These are phyloP conservation scores for Cyberlindnera maclurae DNA, from an alignment of 805 yeast genomes.

Conservation along the genomic window DNA sequence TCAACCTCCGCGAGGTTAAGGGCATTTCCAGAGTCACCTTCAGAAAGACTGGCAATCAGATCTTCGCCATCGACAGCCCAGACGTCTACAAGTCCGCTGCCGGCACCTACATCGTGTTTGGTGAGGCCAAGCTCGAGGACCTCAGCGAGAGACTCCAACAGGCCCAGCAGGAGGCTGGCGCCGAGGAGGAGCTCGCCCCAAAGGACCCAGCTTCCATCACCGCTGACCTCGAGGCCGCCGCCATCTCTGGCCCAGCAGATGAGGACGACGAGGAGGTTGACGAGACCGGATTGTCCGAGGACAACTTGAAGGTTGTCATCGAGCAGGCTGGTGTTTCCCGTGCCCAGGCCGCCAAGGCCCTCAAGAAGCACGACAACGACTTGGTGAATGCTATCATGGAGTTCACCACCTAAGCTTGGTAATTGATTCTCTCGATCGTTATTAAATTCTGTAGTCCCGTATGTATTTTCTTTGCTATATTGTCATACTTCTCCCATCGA, in stretches of 20 bases:
- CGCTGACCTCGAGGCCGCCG: constrained; percentile 71
- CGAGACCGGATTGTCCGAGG: constrained; percentile 74
- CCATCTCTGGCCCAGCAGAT: constrained; percentile 40
- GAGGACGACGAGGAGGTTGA: constrained; percentile 74
- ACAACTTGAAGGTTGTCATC: constrained; percentile 77
- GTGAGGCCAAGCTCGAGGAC: constrained; percentile 97
- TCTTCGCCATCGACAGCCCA: constrained; percentile 87
- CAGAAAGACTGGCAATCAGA: constrained; percentile 86
- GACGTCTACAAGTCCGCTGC: constrained; percentile 91
- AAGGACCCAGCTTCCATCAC: constrained; percentile 74
- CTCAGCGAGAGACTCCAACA: constrained; percentile 81
- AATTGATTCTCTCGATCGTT: neutral
- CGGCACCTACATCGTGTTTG: constrained; percentile 94
- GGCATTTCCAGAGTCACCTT: constrained; percentile 94
- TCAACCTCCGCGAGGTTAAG: constrained; percentile 82
- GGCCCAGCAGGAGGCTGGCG: constrained; percentile 46
- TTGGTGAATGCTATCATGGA: constrained; percentile 95
- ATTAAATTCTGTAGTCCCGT: no score
- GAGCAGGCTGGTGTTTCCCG: constrained; percentile 89
- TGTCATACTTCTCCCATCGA: neutral
- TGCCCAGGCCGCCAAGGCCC: constrained; percentile 86
- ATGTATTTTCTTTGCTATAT: neutral
- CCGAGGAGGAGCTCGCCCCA: constrained; percentile 48
- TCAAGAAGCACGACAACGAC: constrained; percentile 84
- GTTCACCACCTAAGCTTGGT: constrained; percentile 30